Evolutionary conservation across 352 stramenopile genomes (phyloP), one percentile per base, ranked within the genome.

Genomic region (Aphanomyces cochlioides): DNA sequence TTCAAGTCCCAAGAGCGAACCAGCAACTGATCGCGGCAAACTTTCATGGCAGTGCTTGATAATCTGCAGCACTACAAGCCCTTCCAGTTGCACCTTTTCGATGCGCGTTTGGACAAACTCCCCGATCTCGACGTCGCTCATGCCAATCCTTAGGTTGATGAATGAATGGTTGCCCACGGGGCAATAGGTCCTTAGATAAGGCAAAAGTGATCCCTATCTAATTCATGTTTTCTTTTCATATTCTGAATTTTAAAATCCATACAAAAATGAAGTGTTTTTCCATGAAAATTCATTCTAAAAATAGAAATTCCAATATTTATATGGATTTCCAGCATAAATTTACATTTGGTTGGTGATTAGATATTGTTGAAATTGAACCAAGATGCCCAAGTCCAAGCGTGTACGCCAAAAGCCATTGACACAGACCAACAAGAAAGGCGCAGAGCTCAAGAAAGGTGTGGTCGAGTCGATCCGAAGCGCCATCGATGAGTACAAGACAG

Each of bases 1-100:
- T 69, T 97, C 92, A 67, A 99, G 82, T 40, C 97, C 97, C 10
- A 99, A 81, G 39, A 99, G 86, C 43, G 95, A 98, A 21, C 97
- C 97, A 17, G 96, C 91, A 36, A 98, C 96, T 71, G 96, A 91
- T 36, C 85, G 78, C 0, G 96, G 96, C 43, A 98, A 81, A 61
- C 89, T 96, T 75, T 99, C 96, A 72, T 98, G 92, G 80, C 97
- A 99, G 77, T 99, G 97, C 83, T 99, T 99, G 77, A 99, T 95
- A 77, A 98, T 94, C 83, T 98, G 93, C 50, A 98, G 78, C 73
- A 98, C 77, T 57, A 86, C 87, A 15, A 93, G 84, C 53, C 87
- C 87, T 50, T 95, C 87, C 57, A 95, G 78, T 74, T 90, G 78
- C 28, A 95, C 84, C 47, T 63, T 75, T 37, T 85, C 79, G 17